phyloP scores from a whole-genome alignment of 2,329 filamentous ascomycete species.

The Didymella pomorum region DNA sequence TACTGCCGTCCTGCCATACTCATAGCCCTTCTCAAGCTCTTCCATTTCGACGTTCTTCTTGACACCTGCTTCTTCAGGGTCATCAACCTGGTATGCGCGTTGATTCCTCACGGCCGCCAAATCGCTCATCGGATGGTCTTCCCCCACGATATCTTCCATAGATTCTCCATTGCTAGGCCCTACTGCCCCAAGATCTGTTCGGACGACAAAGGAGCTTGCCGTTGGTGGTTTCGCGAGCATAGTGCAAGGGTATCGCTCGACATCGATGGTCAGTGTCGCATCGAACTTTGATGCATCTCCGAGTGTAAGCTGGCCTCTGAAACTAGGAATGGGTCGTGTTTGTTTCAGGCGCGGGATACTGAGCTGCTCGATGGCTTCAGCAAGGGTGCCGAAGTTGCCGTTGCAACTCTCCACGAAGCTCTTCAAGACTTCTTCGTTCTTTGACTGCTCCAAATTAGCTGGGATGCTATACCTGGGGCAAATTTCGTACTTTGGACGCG shows the following conservation, averaged over 20 bases:
- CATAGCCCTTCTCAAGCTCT: slow-evolving; percentile 88
- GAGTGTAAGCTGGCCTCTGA: slow-evolving; percentile 79
- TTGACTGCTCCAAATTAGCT: slow-evolving; percentile 55
- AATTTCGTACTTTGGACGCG: slow-evolving; percentile 65
- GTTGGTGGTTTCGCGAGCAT: slow-evolving; percentile 77
- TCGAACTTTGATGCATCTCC: slow-evolving; percentile 78
- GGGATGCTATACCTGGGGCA: neutral
- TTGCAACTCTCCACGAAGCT: slow-evolving; percentile 70
- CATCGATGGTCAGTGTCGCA: slow-evolving; percentile 79
- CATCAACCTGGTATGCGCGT: slow-evolving; percentile 82
- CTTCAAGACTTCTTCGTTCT: slow-evolving; percentile 76
- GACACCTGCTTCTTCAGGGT: slow-evolving; percentile 75
- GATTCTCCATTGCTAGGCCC: slow-evolving; percentile 62
- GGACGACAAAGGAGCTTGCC: slow-evolving; percentile 77
- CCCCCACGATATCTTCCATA: slow-evolving; percentile 57
- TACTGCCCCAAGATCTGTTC: slow-evolving; percentile 54
- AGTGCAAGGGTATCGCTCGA: slow-evolving; percentile 90
- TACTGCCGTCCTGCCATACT: slow-evolving; percentile 91
- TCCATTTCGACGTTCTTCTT: slow-evolving; percentile 84
- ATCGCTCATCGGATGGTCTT: slow-evolving; percentile 46
- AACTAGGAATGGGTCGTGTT: slow-evolving; percentile 78
- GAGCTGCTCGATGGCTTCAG: slow-evolving; percentile 83
- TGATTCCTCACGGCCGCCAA: slow-evolving; percentile 77
- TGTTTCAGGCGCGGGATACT: slow-evolving; percentile 78
- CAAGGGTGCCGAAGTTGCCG: slow-evolving; percentile 82